Conservation (phyloP, 2,329 filamentous ascomycete species). For the Colletotrichum euphorbiae region DNA sequence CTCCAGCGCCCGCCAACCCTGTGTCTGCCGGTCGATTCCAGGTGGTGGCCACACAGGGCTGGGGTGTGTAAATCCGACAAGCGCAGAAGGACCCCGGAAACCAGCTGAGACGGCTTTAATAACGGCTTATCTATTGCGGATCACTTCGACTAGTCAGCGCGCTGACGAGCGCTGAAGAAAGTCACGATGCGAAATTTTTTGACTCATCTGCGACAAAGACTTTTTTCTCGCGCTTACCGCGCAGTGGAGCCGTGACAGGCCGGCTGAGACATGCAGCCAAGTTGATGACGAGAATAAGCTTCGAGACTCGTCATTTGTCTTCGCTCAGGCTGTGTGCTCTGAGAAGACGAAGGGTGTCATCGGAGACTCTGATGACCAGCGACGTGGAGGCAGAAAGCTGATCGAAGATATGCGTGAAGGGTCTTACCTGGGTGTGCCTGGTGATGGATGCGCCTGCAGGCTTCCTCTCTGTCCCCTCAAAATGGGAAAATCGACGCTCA, state of each 20-base stretch:
- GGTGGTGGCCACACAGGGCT: conserved; percentile 17
- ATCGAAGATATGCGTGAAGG: conserved; percentile 33
- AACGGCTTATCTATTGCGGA: conserved; percentile 35
- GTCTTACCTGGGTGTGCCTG: conserved; percentile 32
- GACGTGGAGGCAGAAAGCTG: neutral
- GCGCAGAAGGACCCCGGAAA: neutral
- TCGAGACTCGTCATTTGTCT: neutral
- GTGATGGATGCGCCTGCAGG: conserved; percentile 27
- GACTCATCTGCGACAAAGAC: conserved; percentile 27
- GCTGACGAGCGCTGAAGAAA: conserved; percentile 36
- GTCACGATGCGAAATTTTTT: conserved; percentile 32
- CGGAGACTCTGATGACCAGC: conserved; percentile 22
- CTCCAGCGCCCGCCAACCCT: conserved; percentile 11
- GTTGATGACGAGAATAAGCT: neutral
- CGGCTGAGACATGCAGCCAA: conserved; percentile 3
- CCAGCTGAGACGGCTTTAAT: conserved; percentile 17
- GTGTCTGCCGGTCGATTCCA: conserved; percentile 5
- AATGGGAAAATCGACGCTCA: neutral
- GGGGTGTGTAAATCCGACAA: conserved; percentile 10
- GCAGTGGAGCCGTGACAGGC: conserved; percentile 10
- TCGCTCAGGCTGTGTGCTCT: conserved; percentile 6
- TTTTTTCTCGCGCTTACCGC: conserved; percentile 32
- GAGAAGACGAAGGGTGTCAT: conserved; percentile 17
- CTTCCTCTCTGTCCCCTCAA: neutral
- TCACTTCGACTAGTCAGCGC: conserved; percentile 21